Percentiles rank a stretch among this genome's conserved stretches.
Conservation (phyloP, 163 green algal species). For the Trebouxia gelatinosa region DNA sequence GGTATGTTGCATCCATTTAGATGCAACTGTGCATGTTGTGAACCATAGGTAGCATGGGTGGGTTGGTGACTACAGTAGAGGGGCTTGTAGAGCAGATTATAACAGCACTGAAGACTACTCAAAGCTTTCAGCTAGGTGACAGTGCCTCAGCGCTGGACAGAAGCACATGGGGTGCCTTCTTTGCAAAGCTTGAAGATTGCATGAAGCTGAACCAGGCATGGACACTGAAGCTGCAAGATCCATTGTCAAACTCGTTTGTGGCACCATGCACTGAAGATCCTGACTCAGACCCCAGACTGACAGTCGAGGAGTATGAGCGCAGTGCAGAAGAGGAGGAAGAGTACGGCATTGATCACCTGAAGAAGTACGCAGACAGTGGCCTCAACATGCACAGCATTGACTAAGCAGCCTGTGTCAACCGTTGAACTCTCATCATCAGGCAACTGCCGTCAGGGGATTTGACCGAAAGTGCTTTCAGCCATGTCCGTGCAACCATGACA, state of each 20-base stretch:
- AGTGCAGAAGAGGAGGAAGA: constrained; percentile 58
- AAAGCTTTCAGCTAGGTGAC: constrained; percentile 61
- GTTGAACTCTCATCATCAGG: too few relatives aligned
- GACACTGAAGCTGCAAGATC: constrained; percentile 53
- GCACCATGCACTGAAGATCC: constrained; percentile 41
- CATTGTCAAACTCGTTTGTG: constrained; percentile 66
- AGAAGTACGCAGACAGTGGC: constrained; percentile 13
- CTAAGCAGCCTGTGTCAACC: too few relatives aligned
- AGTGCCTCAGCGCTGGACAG: constrained; percentile 39
- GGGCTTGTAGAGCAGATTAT: constrained; percentile 44
- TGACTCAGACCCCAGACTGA: constrained; percentile 43
- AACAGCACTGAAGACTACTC: constrained; percentile 34
- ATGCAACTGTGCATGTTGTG: too few relatives aligned
- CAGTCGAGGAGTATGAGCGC: constrained; percentile 54
- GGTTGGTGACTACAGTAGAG: constrained; percentile 68
- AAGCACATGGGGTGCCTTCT: constrained; percentile 39
- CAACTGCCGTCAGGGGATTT: background rate
- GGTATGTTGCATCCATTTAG: too few relatives aligned
- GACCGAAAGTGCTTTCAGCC: too few relatives aligned
- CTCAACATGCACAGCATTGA: constrained; percentile 7
- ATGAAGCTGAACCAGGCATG: constrained; percentile 42
- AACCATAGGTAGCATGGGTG: constrained; percentile 59
- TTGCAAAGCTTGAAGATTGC: constrained; percentile 38
- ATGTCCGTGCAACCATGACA: too few relatives aligned
- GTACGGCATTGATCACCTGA: constrained; percentile 59